Evolutionary conservation across 1,284 basidiomycete species (phyloP), one percentile per base, ranked within the genome.

Genomic region (Filobasidium uniguttulatum): DNA sequence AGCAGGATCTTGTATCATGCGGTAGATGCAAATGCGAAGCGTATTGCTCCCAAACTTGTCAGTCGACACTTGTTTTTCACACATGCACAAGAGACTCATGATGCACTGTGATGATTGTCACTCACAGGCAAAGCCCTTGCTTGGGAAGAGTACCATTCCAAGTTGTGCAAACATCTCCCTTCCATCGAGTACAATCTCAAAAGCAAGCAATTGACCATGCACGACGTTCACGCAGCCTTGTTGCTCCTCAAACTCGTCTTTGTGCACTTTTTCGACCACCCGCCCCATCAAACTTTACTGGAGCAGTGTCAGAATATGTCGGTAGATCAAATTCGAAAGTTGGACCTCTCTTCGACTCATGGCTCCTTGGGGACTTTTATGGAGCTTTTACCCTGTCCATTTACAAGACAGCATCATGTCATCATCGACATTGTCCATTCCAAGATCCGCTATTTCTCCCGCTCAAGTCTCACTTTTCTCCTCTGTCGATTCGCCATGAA

Each of bases 401-500:
- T 54, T 9, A 20, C 33, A 17, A 29, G 36, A 10, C 19, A 20
- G 15, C 48, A 54, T 2, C 26, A 43, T 17, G 20, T 44, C 5
- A 38, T 50, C 38, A 25, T 54, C 25, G 37, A 47, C 19, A 26
- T 54, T 8, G 15, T 54, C 10, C 36, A 31, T 38, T 37, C 36
- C 19, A 46, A 44, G 38, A 34, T 44, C 14, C n/a, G 44, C 3
- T 37, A 34, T 28, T 8, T 52, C 12, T 20, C 46, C 0, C 44
- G 37, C 12, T 20, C 46, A 5, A 41, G 38, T 9, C 28, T 52
- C 10, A 31, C 35, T n/a, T 55, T 55, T 19, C 26, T 55, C 14
- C 23, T 55, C 19, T 30, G 28, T 9, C 40, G 53, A 20, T 55
- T 55, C 36, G 26, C 36, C 30, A 35, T 19, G 40, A 55, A 55